Conservation (phyloP, 495 filamentous ascomycete genomes). For the Annulohypoxylon nitens region DNA sequence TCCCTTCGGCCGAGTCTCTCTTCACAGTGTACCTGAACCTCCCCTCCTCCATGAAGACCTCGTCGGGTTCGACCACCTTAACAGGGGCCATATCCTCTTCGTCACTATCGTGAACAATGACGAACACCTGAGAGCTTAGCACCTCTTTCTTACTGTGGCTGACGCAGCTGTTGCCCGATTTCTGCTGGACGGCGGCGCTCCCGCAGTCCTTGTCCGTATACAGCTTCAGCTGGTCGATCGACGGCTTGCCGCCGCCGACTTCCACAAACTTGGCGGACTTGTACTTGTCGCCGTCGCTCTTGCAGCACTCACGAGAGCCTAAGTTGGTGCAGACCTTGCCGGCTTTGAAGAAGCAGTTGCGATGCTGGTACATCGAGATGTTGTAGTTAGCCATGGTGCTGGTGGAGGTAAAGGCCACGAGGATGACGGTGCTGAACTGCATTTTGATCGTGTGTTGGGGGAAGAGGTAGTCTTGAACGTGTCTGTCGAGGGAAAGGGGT, state of each 20-base stretch:
- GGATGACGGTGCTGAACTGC: slow-evolving; percentile 14
- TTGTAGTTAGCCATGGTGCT: slow-evolving; percentile 18
- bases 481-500: not conserved
- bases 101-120: not conserved
- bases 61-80: slow-evolving; percentile 5
- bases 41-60: slow-evolving; percentile 11
- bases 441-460: not conserved
- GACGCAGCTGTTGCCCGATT: slow-evolving; percentile 1
- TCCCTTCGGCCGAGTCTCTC: slow-evolving; percentile 2
- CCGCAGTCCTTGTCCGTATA: slow-evolving; percentile 8
- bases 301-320: not conserved
- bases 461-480: not conserved
- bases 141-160: slow-evolving; percentile 13
- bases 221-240: slow-evolving; percentile 14
- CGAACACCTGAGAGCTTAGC: slow-evolving; percentile 4
- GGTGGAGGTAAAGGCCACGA: not conserved
- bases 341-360: not conserved
- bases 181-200: slow-evolving; percentile 8
- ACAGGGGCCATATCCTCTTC: not conserved
- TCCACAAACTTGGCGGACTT: slow-evolving; percentile 13
- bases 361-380: slow-evolving; percentile 10
- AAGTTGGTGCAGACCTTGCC: slow-evolving; percentile 12
- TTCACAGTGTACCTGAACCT: slow-evolving; percentile 4
- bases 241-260: not conserved
- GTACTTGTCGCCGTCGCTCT: slow-evolving; percentile 9